Percentiles rank a stretch among this genome's conserved stretches.
These are phyloP conservation scores for Hansenula sp. DNA, from an alignment of 1,139 yeast species.

Conservation along the genomic window DNA sequence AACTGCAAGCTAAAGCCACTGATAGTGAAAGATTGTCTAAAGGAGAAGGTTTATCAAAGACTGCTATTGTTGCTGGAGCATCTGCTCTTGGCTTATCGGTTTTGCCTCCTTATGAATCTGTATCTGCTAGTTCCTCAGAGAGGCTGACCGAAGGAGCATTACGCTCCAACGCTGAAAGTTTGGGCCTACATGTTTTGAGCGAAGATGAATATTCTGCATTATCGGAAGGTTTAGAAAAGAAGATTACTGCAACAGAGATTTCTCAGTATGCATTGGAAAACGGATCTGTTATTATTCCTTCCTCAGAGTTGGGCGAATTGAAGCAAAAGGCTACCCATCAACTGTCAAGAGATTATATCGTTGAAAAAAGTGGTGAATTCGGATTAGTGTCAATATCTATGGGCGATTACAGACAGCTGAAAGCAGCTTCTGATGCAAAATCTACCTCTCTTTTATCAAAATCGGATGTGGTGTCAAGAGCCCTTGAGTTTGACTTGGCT, in stretches of 20 bases:
- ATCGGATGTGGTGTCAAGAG: slow-evolving; percentile 30
- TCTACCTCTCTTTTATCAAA: slow-evolving; percentile 12
- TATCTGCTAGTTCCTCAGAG: neutral
- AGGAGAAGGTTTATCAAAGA: slow-evolving; percentile 13
- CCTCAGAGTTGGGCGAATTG: slow-evolving; percentile 1
- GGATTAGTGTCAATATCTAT: slow-evolving; percentile 29
- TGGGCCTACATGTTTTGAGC: slow-evolving; percentile 27
- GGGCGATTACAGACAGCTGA: slow-evolving; percentile 25
- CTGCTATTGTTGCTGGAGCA: slow-evolving; percentile 7
- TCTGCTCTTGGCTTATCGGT: slow-evolving; percentile 2
- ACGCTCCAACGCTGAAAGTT: slow-evolving; percentile 20
- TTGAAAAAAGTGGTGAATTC: slow-evolving; percentile 28
- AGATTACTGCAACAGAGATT: slow-evolving; percentile 16
- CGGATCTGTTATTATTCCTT: slow-evolving; percentile 1
- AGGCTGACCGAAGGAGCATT: slow-evolving; percentile 12
- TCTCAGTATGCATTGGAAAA: slow-evolving; percentile 11
- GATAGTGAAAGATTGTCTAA: slow-evolving; percentile 13
- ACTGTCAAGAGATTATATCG: slow-evolving; percentile 33
- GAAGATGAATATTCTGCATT: slow-evolving; percentile 20
- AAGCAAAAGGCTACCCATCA: slow-evolving; percentile 11
- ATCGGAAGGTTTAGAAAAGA: slow-evolving; percentile 3
- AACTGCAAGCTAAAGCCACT: neutral
- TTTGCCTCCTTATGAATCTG: neutral
- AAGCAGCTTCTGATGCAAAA: slow-evolving; percentile 10
- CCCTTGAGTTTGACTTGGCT: slow-evolving; percentile 43